A percentile compares a stretch with the other conserved stretches of the same genome.
Evolutionary conservation across 495 filamentous ascomycete species (phyloP).

Genomic region (Penicillium longicatenatum): DNA sequence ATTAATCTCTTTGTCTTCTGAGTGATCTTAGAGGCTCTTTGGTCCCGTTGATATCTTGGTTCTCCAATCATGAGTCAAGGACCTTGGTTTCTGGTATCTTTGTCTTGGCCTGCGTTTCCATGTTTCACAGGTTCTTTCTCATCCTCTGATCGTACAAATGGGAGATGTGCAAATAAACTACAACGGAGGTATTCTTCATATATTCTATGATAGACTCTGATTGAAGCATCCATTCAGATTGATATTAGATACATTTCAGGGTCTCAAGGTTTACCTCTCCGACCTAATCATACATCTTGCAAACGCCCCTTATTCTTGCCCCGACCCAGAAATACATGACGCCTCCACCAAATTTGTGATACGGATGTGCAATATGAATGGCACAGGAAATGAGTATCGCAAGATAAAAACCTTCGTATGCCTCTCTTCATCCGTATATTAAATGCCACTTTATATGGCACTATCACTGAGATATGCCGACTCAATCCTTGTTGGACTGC

Average conservation of each 20-base stretch:
- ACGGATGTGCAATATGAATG: not conserved
- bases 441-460: constrained; percentile 43
- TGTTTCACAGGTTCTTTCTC: constrained; percentile 9
- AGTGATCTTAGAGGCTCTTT: constrained; percentile 15
- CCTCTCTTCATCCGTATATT: constrained; percentile 9
- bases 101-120: not conserved
- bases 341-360: not conserved
- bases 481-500: constrained; percentile 32
- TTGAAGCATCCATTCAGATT: not conserved
- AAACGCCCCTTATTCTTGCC: constrained; percentile 7
- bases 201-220: not conserved
- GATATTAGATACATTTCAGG: constrained; percentile 3
- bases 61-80: constrained; percentile 23
- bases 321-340: not conserved
- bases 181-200: constrained; percentile 9
- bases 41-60: not conserved
- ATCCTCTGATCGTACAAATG: constrained; percentile 22
- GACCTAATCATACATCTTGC: constrained; percentile 13
- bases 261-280: not conserved
- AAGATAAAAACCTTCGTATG: not conserved
- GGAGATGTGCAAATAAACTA: constrained; percentile 26
- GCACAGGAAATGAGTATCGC: constrained; percentile 1
- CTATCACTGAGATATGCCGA: constrained; percentile 38
- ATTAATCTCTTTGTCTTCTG: constrained; percentile 25
- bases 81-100: constrained; percentile 20